Percentiles rank a stretch among this genome's conserved stretches.
Conservation (phyloP, 2,329 filamentous ascomycete species). For the Exophiala sp. region DNA sequence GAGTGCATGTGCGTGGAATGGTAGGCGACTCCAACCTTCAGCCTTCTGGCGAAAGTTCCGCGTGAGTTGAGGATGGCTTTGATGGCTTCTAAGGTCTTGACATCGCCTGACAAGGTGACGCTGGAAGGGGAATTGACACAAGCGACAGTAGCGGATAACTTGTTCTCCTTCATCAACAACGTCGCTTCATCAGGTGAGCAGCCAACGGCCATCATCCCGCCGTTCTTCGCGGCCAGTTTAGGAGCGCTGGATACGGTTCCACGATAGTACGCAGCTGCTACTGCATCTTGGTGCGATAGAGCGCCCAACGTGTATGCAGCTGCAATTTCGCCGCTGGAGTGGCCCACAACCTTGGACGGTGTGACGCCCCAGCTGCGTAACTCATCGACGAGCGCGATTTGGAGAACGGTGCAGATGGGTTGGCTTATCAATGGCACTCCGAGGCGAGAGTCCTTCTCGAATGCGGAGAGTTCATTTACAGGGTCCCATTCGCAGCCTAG, state of each 20-base stretch:
- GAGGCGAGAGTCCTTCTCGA: no score
- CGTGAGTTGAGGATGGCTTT: conserved; percentile 14
- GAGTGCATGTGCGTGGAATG: neutral
- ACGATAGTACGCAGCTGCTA: conserved; percentile 31
- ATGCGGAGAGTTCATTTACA: no score
- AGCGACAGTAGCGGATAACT: conserved; percentile 29
- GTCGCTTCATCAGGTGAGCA: conserved; percentile 21
- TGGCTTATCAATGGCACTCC: no score
- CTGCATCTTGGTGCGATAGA: conserved; percentile 30
- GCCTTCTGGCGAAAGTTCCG: conserved; percentile 28
- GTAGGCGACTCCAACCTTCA: conserved; percentile 27
- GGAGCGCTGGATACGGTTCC: conserved; percentile 12
- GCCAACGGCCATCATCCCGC: conserved; percentile 32
- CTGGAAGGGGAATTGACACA: conserved; percentile 38
- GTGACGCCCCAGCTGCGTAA: conserved; percentile 28
- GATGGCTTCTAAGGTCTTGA: conserved; percentile 26
- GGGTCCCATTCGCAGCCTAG: no score
- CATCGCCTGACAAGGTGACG: conserved; percentile 37
- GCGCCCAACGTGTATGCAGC: conserved; percentile 25
- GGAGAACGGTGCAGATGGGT: conserved; percentile 34
- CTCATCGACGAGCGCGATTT: conserved; percentile 33
- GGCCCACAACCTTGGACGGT: conserved; percentile 30
- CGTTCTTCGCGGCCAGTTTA: conserved; percentile 17
- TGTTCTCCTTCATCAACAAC: conserved; percentile 12
- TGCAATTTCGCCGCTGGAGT: conserved; percentile 31